A percentile compares a stretch with the other conserved stretches of the same genome.
Evolutionary conservation across 805 yeast genomes (phyloP).

Genomic region (Wickerhamomyces sydowiorum): DNA sequence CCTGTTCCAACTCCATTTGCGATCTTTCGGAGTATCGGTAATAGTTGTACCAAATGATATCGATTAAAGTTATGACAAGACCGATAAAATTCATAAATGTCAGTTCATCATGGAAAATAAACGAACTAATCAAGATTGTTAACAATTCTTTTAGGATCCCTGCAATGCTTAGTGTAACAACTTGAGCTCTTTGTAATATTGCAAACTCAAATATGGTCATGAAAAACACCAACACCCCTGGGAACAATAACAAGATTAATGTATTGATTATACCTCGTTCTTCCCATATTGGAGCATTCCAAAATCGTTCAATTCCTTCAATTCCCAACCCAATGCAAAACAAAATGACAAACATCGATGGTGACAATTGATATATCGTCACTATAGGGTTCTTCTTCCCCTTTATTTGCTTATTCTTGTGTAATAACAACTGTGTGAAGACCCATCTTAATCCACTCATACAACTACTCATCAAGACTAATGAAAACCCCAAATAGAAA

Average conservation of each 20-base stretch:
- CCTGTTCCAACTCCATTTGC: conserved; percentile 2
- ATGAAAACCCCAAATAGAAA: conserved; percentile 51
- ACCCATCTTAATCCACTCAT: conserved; percentile 95
- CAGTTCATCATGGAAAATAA: conserved; percentile 69
- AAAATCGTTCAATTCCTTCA: conserved; percentile 61
- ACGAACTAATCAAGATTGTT: conserved; percentile 61
- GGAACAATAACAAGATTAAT: conserved; percentile 55
- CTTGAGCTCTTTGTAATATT: conserved; percentile 73
- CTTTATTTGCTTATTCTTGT: conserved; percentile 39
- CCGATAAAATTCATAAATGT: conserved; percentile 69
- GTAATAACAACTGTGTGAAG: conserved; percentile 77
- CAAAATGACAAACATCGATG: conserved; percentile 68
- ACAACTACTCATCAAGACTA: conserved; percentile 74
- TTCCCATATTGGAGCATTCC: conserved; percentile 55
- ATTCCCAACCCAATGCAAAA: conserved; percentile 55
- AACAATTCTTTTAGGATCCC: conserved; percentile 91
- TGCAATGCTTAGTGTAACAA: conserved; percentile 80
- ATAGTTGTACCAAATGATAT: conserved; percentile 80
- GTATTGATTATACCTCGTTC: conserved; percentile 53
- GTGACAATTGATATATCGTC: conserved; percentile 80
- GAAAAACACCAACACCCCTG: conserved; percentile 82
- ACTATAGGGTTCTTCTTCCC: conserved; percentile 62
- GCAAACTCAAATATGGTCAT: conserved; percentile 89
- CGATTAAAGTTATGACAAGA: conserved; percentile 63
- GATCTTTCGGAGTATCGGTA: conserved; percentile 40